Base-by-base conservation (phyloP, 202 grass and related monocot species). In the Dendrocalamus latiflorus region DNA sequence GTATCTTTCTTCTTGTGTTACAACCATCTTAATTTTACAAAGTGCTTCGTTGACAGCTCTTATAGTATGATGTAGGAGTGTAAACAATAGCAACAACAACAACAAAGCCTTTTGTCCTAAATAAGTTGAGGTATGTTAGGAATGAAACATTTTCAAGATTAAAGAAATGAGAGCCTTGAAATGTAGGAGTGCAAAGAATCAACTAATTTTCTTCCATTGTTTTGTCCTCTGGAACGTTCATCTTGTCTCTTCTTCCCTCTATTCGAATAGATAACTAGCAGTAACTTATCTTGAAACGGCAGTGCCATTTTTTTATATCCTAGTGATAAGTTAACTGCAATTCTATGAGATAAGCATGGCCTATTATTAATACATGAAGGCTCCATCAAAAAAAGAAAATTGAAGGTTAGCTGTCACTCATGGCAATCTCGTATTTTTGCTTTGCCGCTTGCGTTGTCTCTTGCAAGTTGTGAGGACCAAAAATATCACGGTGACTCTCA, bases 251-350 rank as follows among this genome's bases (percentile, higher is more conserved):
- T 70, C 4, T 76, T 65, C 22, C 11, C 25, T 82, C n/a, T 33
- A 57, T 67, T 53, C 0, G 3, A 59, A 60, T 58, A 25, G 78
- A 89, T 82, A 89, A 63, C 74, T 16, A 26, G 36, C 36, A 75
- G 21, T 10, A 86, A 64, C 84, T 54, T 83, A 75, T 86, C 68
- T 79, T 12, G 43, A 28, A 51, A 44, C n/a, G 78, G 58, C 24
- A 25, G 45, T 36, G 13, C 11, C 38, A 41, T 39, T 26, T 26
- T 83, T 77, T 77, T 73, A 50, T 62, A 86, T 56, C 54, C 6
- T 22, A n/a, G 34, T 73, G 84, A 84, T 80, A 90, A 41, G 88
- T 83, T 74, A 69, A 78, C 58, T 83, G 43, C 49, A 68, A 68
- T 24, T 43, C 6, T 50, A 37, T 51, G 30, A 78, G 74, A 79